Percentiles rank a stretch among this genome's conserved stretches.
Conservation (phyloP, 2,329 filamentous ascomycete species). For the Cadophora sp. region DNA sequence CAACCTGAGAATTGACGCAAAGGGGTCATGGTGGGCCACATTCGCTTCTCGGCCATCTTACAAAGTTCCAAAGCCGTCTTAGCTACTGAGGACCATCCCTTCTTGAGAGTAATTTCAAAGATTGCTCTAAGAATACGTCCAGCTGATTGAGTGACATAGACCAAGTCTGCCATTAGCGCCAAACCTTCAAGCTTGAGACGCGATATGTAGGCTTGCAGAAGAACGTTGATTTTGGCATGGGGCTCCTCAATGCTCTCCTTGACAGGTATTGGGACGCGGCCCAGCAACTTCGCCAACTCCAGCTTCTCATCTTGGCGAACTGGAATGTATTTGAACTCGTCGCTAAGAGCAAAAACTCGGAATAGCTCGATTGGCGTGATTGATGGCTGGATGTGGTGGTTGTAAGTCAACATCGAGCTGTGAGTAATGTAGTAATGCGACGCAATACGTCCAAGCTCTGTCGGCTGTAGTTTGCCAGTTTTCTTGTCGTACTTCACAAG, state of each 20-base stretch:
- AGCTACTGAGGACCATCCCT: constrained; percentile 92
- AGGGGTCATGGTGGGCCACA: constrained; percentile 99
- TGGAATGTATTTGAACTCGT: constrained; percentile 99
- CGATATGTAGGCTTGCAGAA: constrained; percentile 96
- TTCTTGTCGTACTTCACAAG: constrained; percentile 97
- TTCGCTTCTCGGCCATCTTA: constrained; percentile 99
- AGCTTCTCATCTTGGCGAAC: constrained; percentile 98
- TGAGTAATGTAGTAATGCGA: constrained; percentile 99
- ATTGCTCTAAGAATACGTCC: constrained; percentile 94
- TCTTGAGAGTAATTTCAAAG: constrained; percentile 97
- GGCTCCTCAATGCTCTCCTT: constrained; percentile 98
- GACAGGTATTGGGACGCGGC: constrained; percentile 90
- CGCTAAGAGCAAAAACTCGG: constrained; percentile 92
- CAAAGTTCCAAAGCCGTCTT: constrained; percentile 93
- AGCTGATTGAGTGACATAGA: constrained; percentile 97
- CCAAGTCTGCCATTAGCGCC: constrained; percentile 96
- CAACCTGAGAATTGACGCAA: constrained; percentile 88
- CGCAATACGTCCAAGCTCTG: constrained; percentile 92
- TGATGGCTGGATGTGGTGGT: constrained; percentile 90
- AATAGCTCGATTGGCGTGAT: constrained; percentile 96
- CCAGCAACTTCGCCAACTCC: constrained; percentile 89
- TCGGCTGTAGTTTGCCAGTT: constrained; percentile 84
- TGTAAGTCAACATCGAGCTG: constrained; percentile 96
- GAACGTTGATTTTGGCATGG: constrained; percentile 96
- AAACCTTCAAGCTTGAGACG: constrained; percentile 92